A percentile compares a stretch with the other conserved stretches of the same genome.
Evolutionary conservation across 2,329 filamentous ascomycete genomes (phyloP).

Genomic region (Spiromastix sp.): DNA sequence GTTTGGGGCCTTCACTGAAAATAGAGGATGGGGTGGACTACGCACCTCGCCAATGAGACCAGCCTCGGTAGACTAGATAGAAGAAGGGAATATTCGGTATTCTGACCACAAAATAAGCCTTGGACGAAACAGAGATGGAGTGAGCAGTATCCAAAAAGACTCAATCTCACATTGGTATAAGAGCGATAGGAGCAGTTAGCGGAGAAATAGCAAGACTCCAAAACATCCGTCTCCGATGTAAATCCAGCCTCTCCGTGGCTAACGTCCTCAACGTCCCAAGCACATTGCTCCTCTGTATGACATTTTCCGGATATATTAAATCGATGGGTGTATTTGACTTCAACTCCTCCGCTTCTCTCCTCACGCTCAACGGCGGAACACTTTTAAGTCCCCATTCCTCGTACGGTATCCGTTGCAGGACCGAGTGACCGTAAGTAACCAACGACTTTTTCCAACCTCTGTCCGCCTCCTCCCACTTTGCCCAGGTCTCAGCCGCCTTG

Average conservation of each 20-base stretch:
- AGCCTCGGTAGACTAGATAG: slow-evolving; percentile 80
- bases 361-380: slow-evolving; percentile 67
- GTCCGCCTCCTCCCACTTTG: slow-evolving; percentile 75
- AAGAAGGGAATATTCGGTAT: slow-evolving; percentile 95
- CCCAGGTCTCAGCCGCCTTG: slow-evolving; percentile 69
- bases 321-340: slow-evolving; percentile 54
- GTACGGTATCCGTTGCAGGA: slow-evolving; percentile 79
- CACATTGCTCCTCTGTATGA: slow-evolving; percentile 56
- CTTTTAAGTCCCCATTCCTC: slow-evolving; percentile 98
- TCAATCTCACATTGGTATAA: slow-evolving; percentile 72
- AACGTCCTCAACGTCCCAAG: slow-evolving; percentile 56
- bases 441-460: slow-evolving; percentile 80
- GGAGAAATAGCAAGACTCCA: slow-evolving; percentile 79
- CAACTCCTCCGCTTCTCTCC: slow-evolving; percentile 53
- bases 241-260: slow-evolving; percentile 66
- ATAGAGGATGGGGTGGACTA: slow-evolving; percentile 11
- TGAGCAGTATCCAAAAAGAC: too few relatives aligned
- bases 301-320: slow-evolving; percentile 58
- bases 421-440: slow-evolving; percentile 75
- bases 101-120: slow-evolving; percentile 33
- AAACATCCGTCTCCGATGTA: slow-evolving; percentile 67
- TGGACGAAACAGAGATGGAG: background rate
- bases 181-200: slow-evolving; percentile 66
- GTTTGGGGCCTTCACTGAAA: background rate
- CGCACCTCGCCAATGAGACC: slow-evolving; percentile 79